Evolutionary conservation across 1,139 yeast genomes (phyloP).

Genomic region (Hyphopichia fennica): DNA sequence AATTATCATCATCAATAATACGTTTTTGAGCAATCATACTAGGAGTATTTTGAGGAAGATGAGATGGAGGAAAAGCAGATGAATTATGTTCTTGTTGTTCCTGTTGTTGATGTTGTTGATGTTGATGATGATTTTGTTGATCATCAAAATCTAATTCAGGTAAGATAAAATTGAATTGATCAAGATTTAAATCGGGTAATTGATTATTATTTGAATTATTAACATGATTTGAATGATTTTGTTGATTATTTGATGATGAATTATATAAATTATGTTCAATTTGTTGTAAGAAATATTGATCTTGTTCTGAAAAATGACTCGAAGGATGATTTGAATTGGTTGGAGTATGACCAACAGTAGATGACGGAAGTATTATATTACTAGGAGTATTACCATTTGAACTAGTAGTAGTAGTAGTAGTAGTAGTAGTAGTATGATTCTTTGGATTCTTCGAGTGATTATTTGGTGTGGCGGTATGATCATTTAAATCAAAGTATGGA

Average conservation of each 20-base stretch:
- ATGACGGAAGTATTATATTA: background rate
- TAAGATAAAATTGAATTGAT: constrained; percentile 26
- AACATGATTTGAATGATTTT: background rate
- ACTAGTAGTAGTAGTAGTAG: background rate
- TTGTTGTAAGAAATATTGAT: constrained; percentile 26
- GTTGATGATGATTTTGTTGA: background rate
- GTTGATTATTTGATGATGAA: background rate
- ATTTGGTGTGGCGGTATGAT: constrained; percentile 6
- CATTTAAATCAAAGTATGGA: constrained; percentile 14
- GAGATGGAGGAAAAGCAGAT: constrained; percentile 38
- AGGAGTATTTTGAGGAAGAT: constrained; percentile 26
- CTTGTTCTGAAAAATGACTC: constrained; percentile 18
- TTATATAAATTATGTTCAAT: constrained; percentile 24
- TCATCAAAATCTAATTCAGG: constrained; percentile 23
- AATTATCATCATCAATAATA: constrained; percentile 9
- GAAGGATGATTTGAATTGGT: constrained; percentile 8
- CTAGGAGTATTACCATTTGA: background rate
- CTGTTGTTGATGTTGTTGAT: background rate
- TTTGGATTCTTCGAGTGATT: background rate
- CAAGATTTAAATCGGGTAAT: constrained; percentile 26
- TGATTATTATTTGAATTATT: constrained; percentile 4
- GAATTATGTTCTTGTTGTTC: constrained; percentile 16
- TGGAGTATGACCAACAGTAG: constrained; percentile 2
- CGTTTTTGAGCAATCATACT: constrained; percentile 22
- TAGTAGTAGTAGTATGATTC: constrained; percentile 1